Percentiles rank a stretch among this genome's conserved stretches.
Conservation (phyloP, 371 early-diverging fungal species). For the Blakeslea trispora region DNA sequence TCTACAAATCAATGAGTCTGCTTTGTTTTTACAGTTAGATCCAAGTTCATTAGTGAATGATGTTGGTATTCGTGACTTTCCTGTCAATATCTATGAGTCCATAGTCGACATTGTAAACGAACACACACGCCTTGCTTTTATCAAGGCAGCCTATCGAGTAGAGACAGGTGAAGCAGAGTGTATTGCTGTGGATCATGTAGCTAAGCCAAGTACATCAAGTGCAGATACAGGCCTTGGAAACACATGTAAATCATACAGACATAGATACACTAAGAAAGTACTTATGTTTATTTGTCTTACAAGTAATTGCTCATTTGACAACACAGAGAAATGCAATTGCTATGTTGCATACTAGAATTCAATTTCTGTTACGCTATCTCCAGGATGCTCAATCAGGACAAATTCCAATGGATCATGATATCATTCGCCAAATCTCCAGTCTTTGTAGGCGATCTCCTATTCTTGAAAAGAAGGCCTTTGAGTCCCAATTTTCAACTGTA, state of each 20-base stretch:
- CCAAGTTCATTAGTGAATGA: constrained; percentile 48
- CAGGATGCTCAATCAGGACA: constrained; percentile 64
- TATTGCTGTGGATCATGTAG: constrained; percentile 86
- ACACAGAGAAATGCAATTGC: constrained; percentile 82
- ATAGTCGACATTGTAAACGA: constrained; percentile 67
- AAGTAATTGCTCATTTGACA: constrained; percentile 73
- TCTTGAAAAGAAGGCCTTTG: constrained; percentile 67
- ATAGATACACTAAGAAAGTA: constrained; percentile 1
- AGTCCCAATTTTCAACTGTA: constrained; percentile 73
- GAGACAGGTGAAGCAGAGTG: constrained; percentile 86
- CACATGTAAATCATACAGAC: constrained; percentile 41
- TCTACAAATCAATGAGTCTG: constrained; percentile 72
- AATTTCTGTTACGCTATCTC: constrained; percentile 71
- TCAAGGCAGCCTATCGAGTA: constrained; percentile 70
- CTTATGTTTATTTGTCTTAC: constrained; percentile 7
- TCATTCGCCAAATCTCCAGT: constrained; percentile 78
- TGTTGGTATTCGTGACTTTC: constrained; percentile 60
- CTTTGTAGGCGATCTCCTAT: constrained; percentile 74
- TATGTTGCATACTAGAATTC: constrained; percentile 77
- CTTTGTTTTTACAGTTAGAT: constrained; percentile 77
- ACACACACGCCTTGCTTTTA: constrained; percentile 61
- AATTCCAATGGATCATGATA: constrained; percentile 72
- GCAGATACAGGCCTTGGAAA: constrained; percentile 58
- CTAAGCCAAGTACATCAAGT: constrained; percentile 57
- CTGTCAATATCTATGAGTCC: constrained; percentile 81